Conservation (phyloP, 2,329 filamentous ascomycete genomes). For the Fusarium sp. region DNA sequence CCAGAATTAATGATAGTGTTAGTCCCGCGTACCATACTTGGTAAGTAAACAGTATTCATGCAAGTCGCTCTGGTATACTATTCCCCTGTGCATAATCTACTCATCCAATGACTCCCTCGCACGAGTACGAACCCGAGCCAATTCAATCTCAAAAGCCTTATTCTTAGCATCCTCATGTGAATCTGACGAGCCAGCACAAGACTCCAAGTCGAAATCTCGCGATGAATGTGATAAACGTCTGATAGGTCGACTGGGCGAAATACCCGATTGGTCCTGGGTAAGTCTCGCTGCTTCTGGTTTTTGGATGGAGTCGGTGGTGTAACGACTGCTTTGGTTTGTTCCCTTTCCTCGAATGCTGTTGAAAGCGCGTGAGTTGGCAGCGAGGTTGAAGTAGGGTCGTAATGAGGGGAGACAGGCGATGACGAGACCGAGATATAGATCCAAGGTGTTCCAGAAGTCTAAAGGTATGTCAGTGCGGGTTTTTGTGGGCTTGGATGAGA, state of each 20-base stretch:
- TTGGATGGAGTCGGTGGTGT: background rate
- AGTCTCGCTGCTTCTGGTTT: background rate
- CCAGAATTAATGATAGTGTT: background rate
- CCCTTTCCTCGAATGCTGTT: background rate
- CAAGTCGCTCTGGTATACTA: too few species aligned
- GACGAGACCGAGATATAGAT: constrained; percentile 16
- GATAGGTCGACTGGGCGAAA: background rate
- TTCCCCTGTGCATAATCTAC: accelerated
- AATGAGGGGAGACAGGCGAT: constrained; percentile 19
- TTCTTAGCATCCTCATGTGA: background rate
- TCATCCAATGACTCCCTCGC: background rate
- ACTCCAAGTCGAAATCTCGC: background rate
- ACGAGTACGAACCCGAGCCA: background rate
- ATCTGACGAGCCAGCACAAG: background rate
- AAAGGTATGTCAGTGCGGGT: accelerated
- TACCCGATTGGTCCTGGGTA: background rate
- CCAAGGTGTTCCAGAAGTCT: constrained; percentile 22
- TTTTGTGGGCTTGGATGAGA: accelerated
- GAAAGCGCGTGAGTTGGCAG: constrained; percentile 18
- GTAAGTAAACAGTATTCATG: accelerated
- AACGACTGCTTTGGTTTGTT: background rate
- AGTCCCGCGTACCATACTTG: background rate
- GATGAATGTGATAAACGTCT: background rate
- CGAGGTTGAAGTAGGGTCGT: constrained; percentile 26
- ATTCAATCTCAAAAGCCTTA: background rate